Conservation (phyloP, 2,329 filamentous ascomycete species). For the Ophiocordyceps polyrhachis-furcata region DNA sequence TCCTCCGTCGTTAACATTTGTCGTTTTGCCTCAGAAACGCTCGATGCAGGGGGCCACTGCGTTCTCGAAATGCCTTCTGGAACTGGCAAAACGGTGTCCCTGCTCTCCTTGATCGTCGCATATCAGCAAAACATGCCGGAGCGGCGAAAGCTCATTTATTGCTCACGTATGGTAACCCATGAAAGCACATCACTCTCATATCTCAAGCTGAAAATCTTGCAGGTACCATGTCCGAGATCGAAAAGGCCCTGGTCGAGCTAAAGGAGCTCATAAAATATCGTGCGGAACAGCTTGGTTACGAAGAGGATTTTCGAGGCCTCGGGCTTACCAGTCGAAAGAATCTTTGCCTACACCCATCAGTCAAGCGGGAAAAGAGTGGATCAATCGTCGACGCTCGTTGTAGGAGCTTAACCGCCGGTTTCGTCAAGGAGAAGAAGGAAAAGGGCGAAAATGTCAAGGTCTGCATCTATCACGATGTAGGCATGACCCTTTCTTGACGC, state of each 20-base stretch:
- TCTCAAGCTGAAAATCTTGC: background rate
- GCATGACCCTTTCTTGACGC: conserved; percentile 9
- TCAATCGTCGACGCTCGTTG: conserved; percentile 88
- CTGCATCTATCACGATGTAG: conserved; percentile 84
- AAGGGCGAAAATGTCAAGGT: conserved; percentile 84
- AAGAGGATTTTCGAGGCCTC: conserved; percentile 83
- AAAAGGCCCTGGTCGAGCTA: conserved; percentile 85
- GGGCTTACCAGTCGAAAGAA: conserved; percentile 96
- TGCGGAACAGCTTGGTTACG: conserved; percentile 67
- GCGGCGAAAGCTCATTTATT: conserved; percentile 93
- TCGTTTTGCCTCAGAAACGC: conserved; percentile 34
- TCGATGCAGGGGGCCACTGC: conserved; percentile 88
- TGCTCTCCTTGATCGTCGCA: conserved; percentile 86
- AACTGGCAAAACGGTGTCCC: conserved; percentile 90
- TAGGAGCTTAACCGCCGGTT: conserved; percentile 85
- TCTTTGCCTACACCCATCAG: conserved; percentile 84
- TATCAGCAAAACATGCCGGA: conserved; percentile 92
- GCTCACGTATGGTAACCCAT: conserved; percentile 44
- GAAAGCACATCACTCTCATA: background rate
- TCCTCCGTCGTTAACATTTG: background rate
- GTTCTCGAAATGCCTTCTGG: conserved; percentile 98
- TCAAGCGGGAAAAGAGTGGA: conserved; percentile 92
- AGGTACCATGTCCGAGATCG: conserved; percentile 97
- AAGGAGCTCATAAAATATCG: conserved; percentile 92
- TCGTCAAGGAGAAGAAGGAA: conserved; percentile 95